These are phyloP conservation scores for Aspergillus niger DNA, from an alignment of 2,329 filamentous ascomycete genomes.

Conservation along the genomic window DNA sequence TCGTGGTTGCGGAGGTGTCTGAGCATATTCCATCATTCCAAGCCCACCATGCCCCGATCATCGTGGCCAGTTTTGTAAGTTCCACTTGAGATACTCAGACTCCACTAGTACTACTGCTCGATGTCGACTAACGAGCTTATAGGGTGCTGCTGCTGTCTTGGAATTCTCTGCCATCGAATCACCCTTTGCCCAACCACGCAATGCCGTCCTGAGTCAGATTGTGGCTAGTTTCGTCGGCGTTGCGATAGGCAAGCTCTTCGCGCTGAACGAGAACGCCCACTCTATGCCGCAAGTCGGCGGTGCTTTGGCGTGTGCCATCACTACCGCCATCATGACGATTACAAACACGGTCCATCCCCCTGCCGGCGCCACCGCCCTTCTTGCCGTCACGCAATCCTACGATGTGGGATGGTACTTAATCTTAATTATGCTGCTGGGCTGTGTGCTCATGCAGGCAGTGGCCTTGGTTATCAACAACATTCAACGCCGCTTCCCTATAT, in stretches of 20 bases:
- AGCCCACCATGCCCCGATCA: slow-evolving; percentile 56
- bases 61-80: slow-evolving; percentile 72
- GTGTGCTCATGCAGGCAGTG: slow-evolving; percentile 61
- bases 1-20: slow-evolving; percentile 61
- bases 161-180: slow-evolving; percentile 72
- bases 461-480: slow-evolving; percentile 71
- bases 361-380: slow-evolving; percentile 70
- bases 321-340: slow-evolving; percentile 66
- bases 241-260: slow-evolving; percentile 66
- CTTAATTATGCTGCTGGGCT: slow-evolving; percentile 63
- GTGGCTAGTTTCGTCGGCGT: slow-evolving; percentile 64
- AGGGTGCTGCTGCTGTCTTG: slow-evolving; percentile 76
- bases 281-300: slow-evolving; percentile 65
- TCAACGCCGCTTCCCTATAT: slow-evolving; percentile 65
- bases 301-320: slow-evolving; percentile 64
- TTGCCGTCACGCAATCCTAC: slow-evolving; percentile 61
- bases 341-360: slow-evolving; percentile 75
- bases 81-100: background rate
- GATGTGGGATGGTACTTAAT: slow-evolving; percentile 69
- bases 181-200: slow-evolving; percentile 72
- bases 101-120: background rate
- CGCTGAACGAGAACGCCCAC: slow-evolving; percentile 50
- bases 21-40: slow-evolving; percentile 58
- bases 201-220: slow-evolving; percentile 67
- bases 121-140: slow-evolving; percentile 10